Base-by-base conservation (phyloP, 2,329 filamentous ascomycete genomes). In the Colletotrichum agaves region DNA sequence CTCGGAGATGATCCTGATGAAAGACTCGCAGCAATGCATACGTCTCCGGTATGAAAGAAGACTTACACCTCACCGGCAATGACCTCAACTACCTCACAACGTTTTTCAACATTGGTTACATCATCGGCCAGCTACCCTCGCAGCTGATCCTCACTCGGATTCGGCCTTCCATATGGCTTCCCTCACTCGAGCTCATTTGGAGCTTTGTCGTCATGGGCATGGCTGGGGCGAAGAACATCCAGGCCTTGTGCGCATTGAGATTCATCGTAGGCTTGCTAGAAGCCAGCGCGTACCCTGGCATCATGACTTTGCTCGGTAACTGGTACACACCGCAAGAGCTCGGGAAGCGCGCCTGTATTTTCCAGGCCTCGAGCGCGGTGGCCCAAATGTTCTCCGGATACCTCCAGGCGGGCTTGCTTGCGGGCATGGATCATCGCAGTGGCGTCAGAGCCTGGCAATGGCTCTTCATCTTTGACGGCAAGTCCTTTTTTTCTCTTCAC, bases 51-150 rank as follows among this genome's bases (percentile, higher is more conserved):
- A 80, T 80, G 84, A 82, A 87, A 72, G 83, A 87, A 71, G 85
- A 88, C 60, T 75, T 88, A 0, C 73, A 77, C 2, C 75, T 88
- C 19, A 82, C 84, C 50, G 80, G 81, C 1, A 88, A 88, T 69
- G 78, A 89, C 62, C 78, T 88, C 35, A 87, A 88, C 59, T 84
- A 87, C 63, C 75, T 81, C 66, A 76, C 75, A 57, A 83, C 86
- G 0, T 83, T 81, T 31, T 90, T 87, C 80, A 89, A 85, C 0
- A 81, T 87, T 0, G 88, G 88, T 8, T 90, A 90, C 70, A 84
- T 87, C 0, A 78, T 90, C 75, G 78, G 79, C 0, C 76, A 81
- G 41, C 75, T 78, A 44, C 78, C 80, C 2, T 78, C 76, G 5
- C 81, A 79, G 41, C 64, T 82, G 41, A 75, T 81, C 64, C 76